Evolutionary conservation across 352 stramenopile genomes (phyloP).

Genomic region (Phytopythium vexans): DNA sequence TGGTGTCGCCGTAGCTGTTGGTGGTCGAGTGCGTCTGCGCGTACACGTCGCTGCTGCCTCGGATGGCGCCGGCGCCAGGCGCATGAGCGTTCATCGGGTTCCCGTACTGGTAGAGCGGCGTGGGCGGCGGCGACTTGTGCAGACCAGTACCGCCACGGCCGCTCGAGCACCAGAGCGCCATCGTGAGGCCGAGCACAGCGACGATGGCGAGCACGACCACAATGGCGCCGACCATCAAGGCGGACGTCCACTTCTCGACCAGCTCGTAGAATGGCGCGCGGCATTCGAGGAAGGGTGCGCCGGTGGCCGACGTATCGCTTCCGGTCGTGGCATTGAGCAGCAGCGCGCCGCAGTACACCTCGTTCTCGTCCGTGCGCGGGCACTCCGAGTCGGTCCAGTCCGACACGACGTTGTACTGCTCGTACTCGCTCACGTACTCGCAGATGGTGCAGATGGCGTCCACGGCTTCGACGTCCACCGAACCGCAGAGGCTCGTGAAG

Average conservation of each 20-base stretch:
- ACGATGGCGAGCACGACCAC: constrained; percentile 47
- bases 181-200: constrained; percentile 53
- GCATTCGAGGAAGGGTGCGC: constrained; percentile 65
- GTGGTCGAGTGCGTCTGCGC: constrained; percentile 10
- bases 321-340: constrained; percentile 43
- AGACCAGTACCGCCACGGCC: neutral
- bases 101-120: constrained; percentile 26
- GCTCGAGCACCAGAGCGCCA: constrained; percentile 37
- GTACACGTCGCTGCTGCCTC: constrained; percentile 16
- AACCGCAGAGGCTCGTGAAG: constrained; percentile 46
- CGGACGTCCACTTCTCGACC: constrained; percentile 65
- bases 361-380: constrained; percentile 41
- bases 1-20: constrained; percentile 34
- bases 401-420: constrained; percentile 56
- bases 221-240: constrained; percentile 50
- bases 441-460: constrained; percentile 60
- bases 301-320: constrained; percentile 31
- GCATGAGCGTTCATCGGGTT: constrained; percentile 16
- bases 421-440: constrained; percentile 46
- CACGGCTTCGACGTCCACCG: constrained; percentile 38
- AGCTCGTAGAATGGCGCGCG: constrained; percentile 57
- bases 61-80: neutral
- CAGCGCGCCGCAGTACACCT: constrained; percentile 71
- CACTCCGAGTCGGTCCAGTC: constrained; percentile 66
- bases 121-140: constrained; percentile 4